Evolutionary conservation across 192 early-diverging fungal species (phyloP), one percentile per base, ranked within the genome.

Genomic region (Linderina pennispora): DNA sequence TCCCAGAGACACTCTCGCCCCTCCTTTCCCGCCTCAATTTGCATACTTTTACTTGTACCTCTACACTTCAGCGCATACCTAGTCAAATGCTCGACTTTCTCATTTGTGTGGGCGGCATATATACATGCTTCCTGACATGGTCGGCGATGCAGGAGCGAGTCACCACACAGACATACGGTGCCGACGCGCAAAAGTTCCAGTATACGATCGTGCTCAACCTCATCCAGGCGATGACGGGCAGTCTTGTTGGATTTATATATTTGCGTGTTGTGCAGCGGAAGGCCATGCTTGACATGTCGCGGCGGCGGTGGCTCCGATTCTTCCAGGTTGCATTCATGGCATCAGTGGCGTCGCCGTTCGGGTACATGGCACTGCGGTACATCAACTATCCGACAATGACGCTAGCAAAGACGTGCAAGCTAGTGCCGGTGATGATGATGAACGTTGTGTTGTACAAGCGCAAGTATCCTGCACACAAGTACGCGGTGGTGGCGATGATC

Each of bases 381-480:
- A 90, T 99, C 48, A 92, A 99, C 70, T 99, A 96, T 63, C 94
- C 92, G 21, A 97, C 96, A 8, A 82, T 96, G 80, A 94, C 97
- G 32, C 70, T 99, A 20, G 92, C 92, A 25, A 95, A 96, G 58
- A 92, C 92, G 20, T 94, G 92, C 75, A 97, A 97, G 54, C 80
- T 99, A 41, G 80, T 99, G 15, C 96, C 96, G 4, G 92, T 98
- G 13, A 79, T 98, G 75, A 40, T 92, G 36, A 98, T 98, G 96
- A 92, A 91, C 65, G 83, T 89, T 43, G 35, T 98, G 20, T 74
- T 98, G 28, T 96, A 98, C 62, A 81, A 89, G 19, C 78, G 86
- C 34, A 80, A 79, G 19, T 97, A 89, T 55, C 87, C 96, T 4
- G 40, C 69, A n/a, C 77, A 91, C 75, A 92, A 94, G 65, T 91